Percentiles rank a stretch among this genome's conserved stretches.
Evolutionary conservation across 768 basidiomycete species (phyloP).

Genomic region (Panus rudis): DNA sequence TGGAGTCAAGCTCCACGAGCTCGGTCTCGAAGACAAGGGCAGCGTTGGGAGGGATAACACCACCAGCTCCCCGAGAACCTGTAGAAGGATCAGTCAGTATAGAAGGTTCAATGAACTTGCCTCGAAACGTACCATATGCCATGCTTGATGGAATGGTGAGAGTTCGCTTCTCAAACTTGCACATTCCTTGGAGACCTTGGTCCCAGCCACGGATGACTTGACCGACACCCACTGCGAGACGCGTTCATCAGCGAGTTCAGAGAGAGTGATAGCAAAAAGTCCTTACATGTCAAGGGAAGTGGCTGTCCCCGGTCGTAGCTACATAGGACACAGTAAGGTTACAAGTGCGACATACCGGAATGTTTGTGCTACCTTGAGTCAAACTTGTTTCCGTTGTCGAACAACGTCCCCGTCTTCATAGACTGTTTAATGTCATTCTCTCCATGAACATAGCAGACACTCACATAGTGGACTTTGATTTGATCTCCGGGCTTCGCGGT

Average conservation of each 20-base stretch:
- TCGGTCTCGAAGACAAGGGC: conserved; percentile 86
- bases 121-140: conserved; percentile 68
- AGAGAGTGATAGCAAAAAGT: neutral
- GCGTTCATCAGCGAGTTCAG: neutral
- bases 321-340: neutral
- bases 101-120: neutral
- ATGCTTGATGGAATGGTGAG: conserved; percentile 76
- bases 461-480: conserved; percentile 75
- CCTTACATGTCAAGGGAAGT: conserved; percentile 70
- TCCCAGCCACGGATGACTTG: conserved; percentile 89
- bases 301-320: conserved; percentile 72
- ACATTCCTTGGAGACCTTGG: conserved; percentile 77
- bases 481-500: conserved; percentile 56
- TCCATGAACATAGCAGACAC: conserved; percentile 18
- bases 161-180: conserved; percentile 79
- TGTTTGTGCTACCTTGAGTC: conserved; percentile 62
- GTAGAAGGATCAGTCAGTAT: neutral
- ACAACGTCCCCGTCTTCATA: conserved; percentile 72
- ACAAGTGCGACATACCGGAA: neutral
- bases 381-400: conserved; percentile 72
- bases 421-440: neutral
- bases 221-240: conserved; percentile 56
- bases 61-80: conserved; percentile 74
- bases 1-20: conserved; percentile 55
- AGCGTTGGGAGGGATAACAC: conserved; percentile 70